Conservation (phyloP, 208 protist species). For the Herpetomonas muscarum region DNA sequence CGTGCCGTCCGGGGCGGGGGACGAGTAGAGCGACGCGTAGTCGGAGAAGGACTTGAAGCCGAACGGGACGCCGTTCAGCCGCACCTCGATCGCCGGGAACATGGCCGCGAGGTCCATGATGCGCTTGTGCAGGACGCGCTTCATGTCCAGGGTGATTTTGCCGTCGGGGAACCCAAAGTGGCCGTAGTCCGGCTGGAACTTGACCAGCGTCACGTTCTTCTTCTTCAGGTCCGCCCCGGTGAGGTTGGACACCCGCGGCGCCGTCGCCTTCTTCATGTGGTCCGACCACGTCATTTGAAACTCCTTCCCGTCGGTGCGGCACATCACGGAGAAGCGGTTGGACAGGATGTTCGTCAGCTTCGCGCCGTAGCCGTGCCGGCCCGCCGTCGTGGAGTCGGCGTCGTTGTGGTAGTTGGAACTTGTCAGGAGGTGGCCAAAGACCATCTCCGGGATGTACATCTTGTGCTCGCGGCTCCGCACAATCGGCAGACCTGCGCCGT, state of each 20-base stretch:
- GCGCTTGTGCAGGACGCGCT: constrained; percentile 85
- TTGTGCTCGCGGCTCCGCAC: constrained; percentile 89
- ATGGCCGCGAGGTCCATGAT: constrained; percentile 92
- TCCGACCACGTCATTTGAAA: constrained; percentile 95
- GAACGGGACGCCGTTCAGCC: constrained; percentile 95
- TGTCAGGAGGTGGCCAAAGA: constrained; percentile 97
- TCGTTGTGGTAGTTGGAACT: constrained; percentile 97
- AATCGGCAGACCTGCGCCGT: constrained; percentile 94
- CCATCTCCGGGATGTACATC: constrained; percentile 97
- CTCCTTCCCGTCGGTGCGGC: constrained; percentile 82
- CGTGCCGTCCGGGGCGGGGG: constrained; percentile 26
- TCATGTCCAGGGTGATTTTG: constrained; percentile 82
- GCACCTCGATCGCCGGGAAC: constrained; percentile 91
- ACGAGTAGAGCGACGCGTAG: constrained; percentile 91
- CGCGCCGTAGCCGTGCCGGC: constrained; percentile 97
- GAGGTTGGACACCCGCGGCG: constrained; percentile 87
- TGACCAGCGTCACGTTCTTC: constrained; percentile 78
- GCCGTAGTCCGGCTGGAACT: constrained; percentile 89
- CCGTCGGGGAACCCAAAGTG: constrained; percentile 69
- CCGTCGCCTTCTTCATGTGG: constrained; percentile 95
- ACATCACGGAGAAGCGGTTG: constrained; percentile 94
- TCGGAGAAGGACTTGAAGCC: constrained; percentile 94
- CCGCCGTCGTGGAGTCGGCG: constrained; percentile 89
- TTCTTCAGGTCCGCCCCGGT: constrained; percentile 26
- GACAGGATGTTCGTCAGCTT: constrained; percentile 99